Evolutionary conservation across 78 protist genomes (phyloP).

Genomic region (Dictyostelium purpureum): DNA sequence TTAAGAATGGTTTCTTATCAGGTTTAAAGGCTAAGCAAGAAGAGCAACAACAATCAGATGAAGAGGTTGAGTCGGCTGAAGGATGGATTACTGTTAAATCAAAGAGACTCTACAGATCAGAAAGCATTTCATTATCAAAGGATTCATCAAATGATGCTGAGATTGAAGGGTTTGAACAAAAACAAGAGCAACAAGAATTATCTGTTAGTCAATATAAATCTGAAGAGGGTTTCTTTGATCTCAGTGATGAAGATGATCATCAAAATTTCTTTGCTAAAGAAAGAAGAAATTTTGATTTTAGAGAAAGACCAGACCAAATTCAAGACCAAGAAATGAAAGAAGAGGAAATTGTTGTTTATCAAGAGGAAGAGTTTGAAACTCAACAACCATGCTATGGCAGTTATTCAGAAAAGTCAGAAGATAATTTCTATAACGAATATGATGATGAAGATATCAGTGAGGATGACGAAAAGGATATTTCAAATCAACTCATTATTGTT

Average conservation of each 20-base stretch:
- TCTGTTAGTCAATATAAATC: not conserved
- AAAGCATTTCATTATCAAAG: not conserved
- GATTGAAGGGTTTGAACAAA: too few relatives aligned
- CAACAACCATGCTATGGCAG: not conserved
- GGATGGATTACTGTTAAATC: conserved; percentile 37
- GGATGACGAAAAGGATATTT: conserved; percentile 32
- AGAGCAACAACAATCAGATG: not conserved
- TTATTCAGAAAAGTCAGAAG: conserved; percentile 11
- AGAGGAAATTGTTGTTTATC: not conserved
- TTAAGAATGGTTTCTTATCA: not conserved
- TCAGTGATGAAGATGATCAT: not conserved
- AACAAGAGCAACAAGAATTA: not conserved
- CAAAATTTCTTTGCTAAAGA: conserved; percentile 51
- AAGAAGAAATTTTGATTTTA: conserved; percentile 51
- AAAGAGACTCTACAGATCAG: conserved; percentile 7
- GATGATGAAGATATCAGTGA: conserved; percentile 8
- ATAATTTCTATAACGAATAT: not conserved
- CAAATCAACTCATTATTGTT: conserved; percentile 72
- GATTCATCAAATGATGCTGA: not conserved
- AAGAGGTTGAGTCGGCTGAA: not conserved
- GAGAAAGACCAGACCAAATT: conserved; percentile 6
- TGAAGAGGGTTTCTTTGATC: conserved; percentile 48
- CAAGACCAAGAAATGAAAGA: not conserved
- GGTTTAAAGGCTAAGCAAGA: not conserved
- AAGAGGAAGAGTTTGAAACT: not conserved